Percentiles rank a stretch among this genome's conserved stretches.
phyloP scores from a whole-genome alignment of 2,329 filamentous ascomycete species.

The Elsinoe arachidis region DNA sequence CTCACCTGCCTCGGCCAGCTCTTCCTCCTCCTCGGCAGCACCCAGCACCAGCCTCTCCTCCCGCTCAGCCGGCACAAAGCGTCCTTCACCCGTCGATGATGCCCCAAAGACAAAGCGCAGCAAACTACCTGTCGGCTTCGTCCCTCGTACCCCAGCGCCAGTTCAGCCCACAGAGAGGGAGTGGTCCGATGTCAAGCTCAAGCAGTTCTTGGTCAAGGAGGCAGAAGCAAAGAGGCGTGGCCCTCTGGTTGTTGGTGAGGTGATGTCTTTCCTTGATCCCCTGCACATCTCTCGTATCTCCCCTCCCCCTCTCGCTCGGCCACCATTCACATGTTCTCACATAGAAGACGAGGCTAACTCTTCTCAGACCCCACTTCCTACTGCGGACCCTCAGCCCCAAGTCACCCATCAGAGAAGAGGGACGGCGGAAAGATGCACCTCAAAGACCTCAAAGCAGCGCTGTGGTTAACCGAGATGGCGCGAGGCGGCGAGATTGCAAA shows the following conservation, averaged over 20 bases:
- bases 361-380: not conserved
- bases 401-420: not conserved
- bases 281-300: not conserved
- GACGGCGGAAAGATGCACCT: conserved; percentile 6
- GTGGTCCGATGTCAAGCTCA: conserved; percentile 5
- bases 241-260: not conserved
- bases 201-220: conserved; percentile 1
- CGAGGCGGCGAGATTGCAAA: not conserved
- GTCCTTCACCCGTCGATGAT: not conserved
- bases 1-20: not conserved
- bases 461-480: not conserved
- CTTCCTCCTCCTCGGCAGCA: not conserved
- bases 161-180: not conserved
- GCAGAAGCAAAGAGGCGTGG: not conserved
- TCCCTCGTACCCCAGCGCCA: not conserved
- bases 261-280: not conserved
- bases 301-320: not conserved
- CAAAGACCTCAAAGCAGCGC: not conserved
- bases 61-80: not conserved
- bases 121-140: not conserved
- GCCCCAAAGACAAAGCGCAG: not conserved
- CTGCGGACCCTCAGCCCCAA: not conserved
- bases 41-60: not conserved
- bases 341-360: not conserved
- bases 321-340: not conserved